Evolutionary conservation across 768 basidiomycete genomes (phyloP).

Genomic region (Boletus bicolor): DNA sequence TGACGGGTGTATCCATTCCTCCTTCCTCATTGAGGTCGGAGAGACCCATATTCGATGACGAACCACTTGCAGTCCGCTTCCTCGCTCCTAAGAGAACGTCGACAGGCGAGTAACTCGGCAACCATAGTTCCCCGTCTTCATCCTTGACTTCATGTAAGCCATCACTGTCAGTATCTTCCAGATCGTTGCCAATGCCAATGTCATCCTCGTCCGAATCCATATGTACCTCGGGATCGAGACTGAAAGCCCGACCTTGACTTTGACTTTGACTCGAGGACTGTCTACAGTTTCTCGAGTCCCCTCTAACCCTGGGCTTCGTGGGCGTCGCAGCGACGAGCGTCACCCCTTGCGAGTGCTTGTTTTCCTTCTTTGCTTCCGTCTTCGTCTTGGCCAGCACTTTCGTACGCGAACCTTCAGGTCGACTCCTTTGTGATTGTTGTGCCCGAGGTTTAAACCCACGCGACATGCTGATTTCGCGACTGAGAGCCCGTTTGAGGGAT

Average conservation of each 20-base stretch:
- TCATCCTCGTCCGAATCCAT: not conserved
- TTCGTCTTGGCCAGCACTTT: slow-evolving; percentile 14
- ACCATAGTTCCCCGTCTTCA: slow-evolving; percentile 40
- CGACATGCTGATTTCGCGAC: slow-evolving; percentile 75
- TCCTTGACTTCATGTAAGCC: slow-evolving; percentile 5
- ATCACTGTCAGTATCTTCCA: slow-evolving; percentile 6
- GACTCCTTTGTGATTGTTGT: slow-evolving; percentile 12
- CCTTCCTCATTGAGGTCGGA: slow-evolving; percentile 17
- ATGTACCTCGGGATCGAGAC: slow-evolving; percentile 1
- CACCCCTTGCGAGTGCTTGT: slow-evolving; percentile 12
- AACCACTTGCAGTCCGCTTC: slow-evolving; percentile 26
- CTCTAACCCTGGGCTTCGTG: slow-evolving; percentile 33
- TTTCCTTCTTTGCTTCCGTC: slow-evolving; percentile 7
- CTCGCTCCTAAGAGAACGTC: slow-evolving; percentile 34
- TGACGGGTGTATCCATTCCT: slow-evolving; percentile 21
- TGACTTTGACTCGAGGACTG: slow-evolving; percentile 9
- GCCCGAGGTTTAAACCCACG: slow-evolving; percentile 56
- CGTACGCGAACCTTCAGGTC: slow-evolving; percentile 12
- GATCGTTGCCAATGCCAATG: not conserved
- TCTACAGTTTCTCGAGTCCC: slow-evolving; percentile 3
- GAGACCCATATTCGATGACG: slow-evolving; percentile 24
- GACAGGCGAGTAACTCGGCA: slow-evolving; percentile 39
- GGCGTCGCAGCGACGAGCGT: slow-evolving; percentile 58
- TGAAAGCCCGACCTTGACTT: slow-evolving; percentile 4
- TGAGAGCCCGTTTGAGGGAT: slow-evolving; percentile 53